A percentile compares a stretch with the other conserved stretches of the same genome.
Conservation (phyloP, 306 rosid genomes). For the Acacia confusa region DNA sequence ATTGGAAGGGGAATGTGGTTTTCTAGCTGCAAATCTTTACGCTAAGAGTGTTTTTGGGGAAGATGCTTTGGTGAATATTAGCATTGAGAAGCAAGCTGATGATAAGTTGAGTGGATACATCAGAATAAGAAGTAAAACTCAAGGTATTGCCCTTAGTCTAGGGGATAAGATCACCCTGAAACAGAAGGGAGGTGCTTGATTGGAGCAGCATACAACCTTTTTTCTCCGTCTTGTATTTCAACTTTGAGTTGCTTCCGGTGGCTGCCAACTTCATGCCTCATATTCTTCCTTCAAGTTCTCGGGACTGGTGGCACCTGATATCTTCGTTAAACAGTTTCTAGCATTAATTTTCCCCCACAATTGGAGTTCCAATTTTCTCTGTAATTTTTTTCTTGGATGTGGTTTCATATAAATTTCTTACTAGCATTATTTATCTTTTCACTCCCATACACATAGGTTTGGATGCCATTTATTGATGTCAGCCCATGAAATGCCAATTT, state of each 20-base stretch:
- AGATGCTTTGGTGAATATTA: slow-evolving; percentile 95
- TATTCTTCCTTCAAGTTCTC: slow-evolving; percentile 30
- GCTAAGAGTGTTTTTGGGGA: slow-evolving; percentile 99
- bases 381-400: slow-evolving; percentile 40
- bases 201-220: slow-evolving; percentile 2
- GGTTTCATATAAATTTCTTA: slow-evolving; percentile 23
- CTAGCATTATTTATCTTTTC: slow-evolving; percentile 26
- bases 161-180: slow-evolving; percentile 99
- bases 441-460: slow-evolving; percentile 34
- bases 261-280: slow-evolving; percentile 32
- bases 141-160: slow-evolving; percentile 96
- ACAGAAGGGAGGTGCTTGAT: slow-evolving; percentile 82
- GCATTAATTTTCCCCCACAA: background rate
- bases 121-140: slow-evolving; percentile 98
- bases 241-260: slow-evolving; percentile 41
- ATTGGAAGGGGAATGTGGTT: slow-evolving; percentile 95
- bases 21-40: slow-evolving; percentile 89
- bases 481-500: slow-evolving; percentile 35
- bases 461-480: slow-evolving; percentile 39
- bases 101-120: slow-evolving; percentile 92
- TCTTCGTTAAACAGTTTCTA: background rate
- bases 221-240: slow-evolving; percentile 34
- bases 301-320: slow-evolving; percentile 41
- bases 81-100: slow-evolving; percentile 86
- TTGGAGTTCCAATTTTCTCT: slow-evolving; percentile 41